Conservation (phyloP, 805 yeast species). For the Aciculoconidium aculeatum region DNA sequence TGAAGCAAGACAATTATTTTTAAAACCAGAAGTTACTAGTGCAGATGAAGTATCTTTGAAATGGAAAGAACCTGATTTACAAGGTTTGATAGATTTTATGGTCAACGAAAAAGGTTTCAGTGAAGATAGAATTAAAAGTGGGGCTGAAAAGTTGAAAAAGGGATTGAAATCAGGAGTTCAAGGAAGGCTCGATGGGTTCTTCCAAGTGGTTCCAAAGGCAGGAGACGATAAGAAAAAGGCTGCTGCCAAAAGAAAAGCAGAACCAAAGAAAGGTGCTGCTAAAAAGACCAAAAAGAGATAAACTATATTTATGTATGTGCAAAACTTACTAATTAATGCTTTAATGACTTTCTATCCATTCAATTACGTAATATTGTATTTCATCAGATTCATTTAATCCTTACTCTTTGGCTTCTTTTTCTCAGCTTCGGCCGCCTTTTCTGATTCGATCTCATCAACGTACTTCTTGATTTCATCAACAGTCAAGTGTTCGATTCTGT, state of each 20-base stretch:
- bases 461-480: conserved; percentile 67
- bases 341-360: neutral
- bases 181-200: conserved; percentile 89
- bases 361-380: neutral
- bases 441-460: conserved; percentile 81
- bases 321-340: neutral
- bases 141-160: conserved; percentile 79
- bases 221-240: conserved; percentile 31
- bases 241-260: conserved; percentile 26
- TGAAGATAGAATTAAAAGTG: conserved; percentile 86
- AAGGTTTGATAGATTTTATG: conserved; percentile 76
- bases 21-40: conserved; percentile 71
- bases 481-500: conserved; percentile 51
- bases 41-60: conserved; percentile 62
- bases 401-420: conserved; percentile 48
- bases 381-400: conserved; percentile 5
- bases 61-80: conserved; percentile 87
- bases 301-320: neutral
- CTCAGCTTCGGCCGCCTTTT: conserved; percentile 78
- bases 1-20: conserved; percentile 80
- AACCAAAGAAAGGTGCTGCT: conserved; percentile 23
- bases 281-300: conserved; percentile 21
- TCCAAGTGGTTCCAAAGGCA: conserved; percentile 53
- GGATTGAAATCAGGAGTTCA: conserved; percentile 82
- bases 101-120: conserved; percentile 85